Conservation (phyloP, 78 protist species). For the Polysphondylium violaceum region DNA sequence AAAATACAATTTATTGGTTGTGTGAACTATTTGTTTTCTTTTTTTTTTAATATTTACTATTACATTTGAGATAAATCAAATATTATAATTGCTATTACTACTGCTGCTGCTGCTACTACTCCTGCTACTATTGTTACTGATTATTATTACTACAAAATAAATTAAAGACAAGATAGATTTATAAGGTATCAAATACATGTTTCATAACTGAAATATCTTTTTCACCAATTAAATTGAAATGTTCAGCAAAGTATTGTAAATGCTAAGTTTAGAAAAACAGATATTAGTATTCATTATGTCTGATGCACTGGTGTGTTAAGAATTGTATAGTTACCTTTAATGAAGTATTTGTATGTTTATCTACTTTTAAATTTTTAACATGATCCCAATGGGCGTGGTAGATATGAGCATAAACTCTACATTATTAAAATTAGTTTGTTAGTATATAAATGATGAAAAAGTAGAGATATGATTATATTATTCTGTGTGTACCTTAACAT, state of each 20-base stretch:
- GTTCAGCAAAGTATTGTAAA: constrained; percentile 31
- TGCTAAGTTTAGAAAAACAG: neutral
- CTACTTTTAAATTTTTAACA: constrained; percentile 14
- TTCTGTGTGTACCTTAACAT: constrained; percentile 42
- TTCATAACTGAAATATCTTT: constrained; percentile 20
- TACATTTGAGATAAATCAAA: no score
- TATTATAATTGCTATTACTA: no score
- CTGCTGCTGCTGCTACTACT: no score
- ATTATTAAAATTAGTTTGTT: neutral
- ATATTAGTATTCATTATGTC: neutral
- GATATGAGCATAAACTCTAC: constrained; percentile 71
- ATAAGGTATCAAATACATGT: constrained; percentile 49
- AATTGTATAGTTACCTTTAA: constrained; percentile 22
- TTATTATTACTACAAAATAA: no score
- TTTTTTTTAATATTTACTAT: neutral
- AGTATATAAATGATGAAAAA: no score
- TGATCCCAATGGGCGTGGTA: constrained; percentile 63
- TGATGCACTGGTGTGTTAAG: neutral
- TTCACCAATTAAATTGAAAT: constrained; percentile 25
- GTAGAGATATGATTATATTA: no score
- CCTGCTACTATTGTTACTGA: no score
- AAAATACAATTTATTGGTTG: no score
- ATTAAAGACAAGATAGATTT: no score
- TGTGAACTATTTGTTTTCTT: neutral
- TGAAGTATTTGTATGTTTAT: constrained; percentile 54